Evolutionary conservation across 148 eudicot species (phyloP).

Genomic region (Rhododendron ferrugineum): DNA sequence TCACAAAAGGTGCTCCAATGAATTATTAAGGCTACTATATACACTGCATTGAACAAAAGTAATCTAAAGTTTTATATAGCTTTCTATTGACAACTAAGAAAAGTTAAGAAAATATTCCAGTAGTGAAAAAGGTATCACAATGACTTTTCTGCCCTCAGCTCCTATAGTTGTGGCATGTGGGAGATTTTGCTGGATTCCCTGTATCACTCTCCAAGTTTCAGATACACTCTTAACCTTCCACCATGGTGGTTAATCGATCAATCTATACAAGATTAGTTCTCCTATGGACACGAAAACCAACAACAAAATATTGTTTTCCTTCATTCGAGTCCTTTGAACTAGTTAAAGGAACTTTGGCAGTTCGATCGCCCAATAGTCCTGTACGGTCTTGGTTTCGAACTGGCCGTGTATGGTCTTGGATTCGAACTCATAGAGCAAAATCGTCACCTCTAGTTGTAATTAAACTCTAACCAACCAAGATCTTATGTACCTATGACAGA

Average conservation of each 20-base stretch:
- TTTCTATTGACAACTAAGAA: background rate
- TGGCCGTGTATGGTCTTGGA: background rate
- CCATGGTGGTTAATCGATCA: background rate
- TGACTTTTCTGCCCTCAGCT: background rate
- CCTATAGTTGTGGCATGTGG: background rate
- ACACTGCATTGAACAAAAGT: too few species aligned
- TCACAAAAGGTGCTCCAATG: too few species aligned
- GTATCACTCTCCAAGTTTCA: background rate
- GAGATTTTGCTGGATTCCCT: background rate
- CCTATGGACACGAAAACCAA: background rate
- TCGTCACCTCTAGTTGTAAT: background rate
- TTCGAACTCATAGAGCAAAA: background rate
- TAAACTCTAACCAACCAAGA: background rate
- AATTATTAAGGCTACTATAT: too few species aligned
- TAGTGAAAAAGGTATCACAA: background rate
- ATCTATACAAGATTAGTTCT: background rate
- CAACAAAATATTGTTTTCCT: background rate
- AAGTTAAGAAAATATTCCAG: background rate
- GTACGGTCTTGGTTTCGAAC: too few species aligned
- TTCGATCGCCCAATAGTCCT: background rate
- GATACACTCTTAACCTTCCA: background rate
- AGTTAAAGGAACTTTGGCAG: background rate
- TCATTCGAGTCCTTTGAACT: background rate
- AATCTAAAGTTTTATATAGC: background rate
- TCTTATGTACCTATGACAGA: background rate